These are phyloP conservation scores for Juncus effusus DNA, from an alignment of 176 grass and related monocot genomes.

Conservation along the genomic window DNA sequence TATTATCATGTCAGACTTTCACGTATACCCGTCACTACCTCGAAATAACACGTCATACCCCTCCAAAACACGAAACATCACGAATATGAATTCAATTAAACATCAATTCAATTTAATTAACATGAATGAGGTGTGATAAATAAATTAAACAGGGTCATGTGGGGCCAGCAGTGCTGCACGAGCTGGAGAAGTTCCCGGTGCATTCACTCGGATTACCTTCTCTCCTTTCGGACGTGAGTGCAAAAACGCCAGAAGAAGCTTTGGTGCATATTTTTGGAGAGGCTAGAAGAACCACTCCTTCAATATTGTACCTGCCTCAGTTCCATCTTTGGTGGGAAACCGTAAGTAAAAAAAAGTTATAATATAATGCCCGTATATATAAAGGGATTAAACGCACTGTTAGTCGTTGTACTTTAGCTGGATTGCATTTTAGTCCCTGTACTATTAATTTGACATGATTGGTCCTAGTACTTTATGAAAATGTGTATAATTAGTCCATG, in stretches of 20 bases:
- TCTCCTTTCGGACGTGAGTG: constrained; percentile 98
- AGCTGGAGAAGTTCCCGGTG: constrained; percentile 98
- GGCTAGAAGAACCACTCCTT: constrained; percentile 94
- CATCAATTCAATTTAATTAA: constrained; percentile 29
- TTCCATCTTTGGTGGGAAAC: constrained; percentile 99
- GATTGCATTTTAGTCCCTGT: too few relatives aligned
- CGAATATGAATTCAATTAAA: too few relatives aligned
- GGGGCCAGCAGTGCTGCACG: constrained; percentile 94
- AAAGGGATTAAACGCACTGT: too few relatives aligned
- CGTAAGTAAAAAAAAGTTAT: constrained; percentile 42
- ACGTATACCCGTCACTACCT: background rate
- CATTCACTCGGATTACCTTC: constrained; percentile 90
- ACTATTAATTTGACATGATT: too few relatives aligned
- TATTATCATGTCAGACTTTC: too few relatives aligned
- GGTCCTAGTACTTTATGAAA: too few relatives aligned
- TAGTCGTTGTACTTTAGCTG: too few relatives aligned
- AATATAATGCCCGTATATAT: too few relatives aligned
- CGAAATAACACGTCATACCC: background rate
- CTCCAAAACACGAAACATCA: background rate
- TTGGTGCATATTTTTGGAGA: constrained; percentile 99
- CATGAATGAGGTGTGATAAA: constrained; percentile 30
- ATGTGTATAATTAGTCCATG: too few relatives aligned
- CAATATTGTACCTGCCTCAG: constrained; percentile 93
- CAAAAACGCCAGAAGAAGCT: constrained; percentile 99
- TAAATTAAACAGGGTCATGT: constrained; percentile 66